Percentiles rank a stretch among this genome's conserved stretches.
Conservation (phyloP, 331 rosid species). For the Telfairia occidentalis region DNA sequence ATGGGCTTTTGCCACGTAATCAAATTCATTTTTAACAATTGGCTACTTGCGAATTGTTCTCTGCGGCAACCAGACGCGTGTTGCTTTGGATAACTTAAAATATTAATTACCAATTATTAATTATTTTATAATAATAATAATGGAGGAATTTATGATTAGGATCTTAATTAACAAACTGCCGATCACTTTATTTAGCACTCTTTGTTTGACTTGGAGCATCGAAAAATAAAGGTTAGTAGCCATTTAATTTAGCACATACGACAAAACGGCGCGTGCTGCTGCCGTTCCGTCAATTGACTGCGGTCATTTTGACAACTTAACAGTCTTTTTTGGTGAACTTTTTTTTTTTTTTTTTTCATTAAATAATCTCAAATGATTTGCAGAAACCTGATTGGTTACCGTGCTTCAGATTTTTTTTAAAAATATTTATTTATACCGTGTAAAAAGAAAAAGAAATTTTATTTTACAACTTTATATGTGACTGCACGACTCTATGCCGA, state of each 20-base stretch:
- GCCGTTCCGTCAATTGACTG: background rate
- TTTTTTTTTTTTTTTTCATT: background rate
- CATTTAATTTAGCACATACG: background rate
- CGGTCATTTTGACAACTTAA: background rate
- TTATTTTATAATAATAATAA: background rate
- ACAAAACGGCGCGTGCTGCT: background rate
- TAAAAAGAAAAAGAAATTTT: too few relatives aligned
- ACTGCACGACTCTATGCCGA: background rate
- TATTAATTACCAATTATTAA: background rate
- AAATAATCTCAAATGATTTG: background rate
- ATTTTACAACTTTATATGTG: background rate
- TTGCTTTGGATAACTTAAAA: conserved; percentile 1
- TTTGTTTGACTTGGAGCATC: background rate
- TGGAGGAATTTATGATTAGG: background rate
- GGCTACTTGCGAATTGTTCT: background rate
- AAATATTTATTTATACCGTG: background rate
- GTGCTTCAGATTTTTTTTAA: background rate
- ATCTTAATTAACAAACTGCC: background rate
- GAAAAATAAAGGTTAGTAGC: background rate
- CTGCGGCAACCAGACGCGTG: background rate
- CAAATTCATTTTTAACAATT: background rate
- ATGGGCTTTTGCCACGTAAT: conserved; percentile 2
- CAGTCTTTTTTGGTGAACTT: too few relatives aligned
- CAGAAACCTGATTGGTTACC: background rate
- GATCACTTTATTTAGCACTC: background rate